Evolutionary conservation across 2,329 filamentous ascomycete species (phyloP), one percentile per base, ranked within the genome.

Genomic region (Mycosphaerella sp.): DNA sequence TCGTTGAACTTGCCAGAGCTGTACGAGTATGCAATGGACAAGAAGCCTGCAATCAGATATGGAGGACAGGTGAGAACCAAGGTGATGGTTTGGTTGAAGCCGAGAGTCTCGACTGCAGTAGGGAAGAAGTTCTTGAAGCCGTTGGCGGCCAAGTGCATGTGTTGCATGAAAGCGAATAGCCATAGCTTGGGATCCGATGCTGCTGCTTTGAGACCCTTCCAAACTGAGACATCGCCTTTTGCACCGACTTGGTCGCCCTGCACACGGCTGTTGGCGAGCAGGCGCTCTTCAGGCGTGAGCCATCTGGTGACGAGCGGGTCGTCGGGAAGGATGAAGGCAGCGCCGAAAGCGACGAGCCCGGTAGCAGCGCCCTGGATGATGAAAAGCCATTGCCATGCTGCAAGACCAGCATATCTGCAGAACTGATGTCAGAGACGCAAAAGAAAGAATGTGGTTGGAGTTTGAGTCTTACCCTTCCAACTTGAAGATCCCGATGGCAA

Each of bases 321-420:
- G 63, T 87, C 80, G 0, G 84, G 84, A 12, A 89, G 71, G 27
- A 87, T 68, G 59, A 79, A 81, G 62, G 75, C 76, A 1, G 81
- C 74, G 1, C 65, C 59, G 5, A 80, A 64, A 12, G 84, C 83
- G 25, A 87, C 73, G 8, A 71, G 71, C 18, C 87, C 71, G 1
- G 84, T 87, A 46, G 83, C 73, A 7, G 75, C 73, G 21, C 85
- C 85, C 65, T 88, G 84, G 30, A 88, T 0, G 84, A 84, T 28
- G 77, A 80, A 64, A 86, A 81, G 6, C 59, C 56, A 64, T 50
- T 57, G 63, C 82, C 76, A 87, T 6, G 80, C 81, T 5, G 74
- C 69, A 3, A 82, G 69, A 1, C 80, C 81, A 12, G 68, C 69
- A 0, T 70, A 68, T 3, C 44, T 44, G 17, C 3, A 32, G 9